Evolutionary conservation across 805 yeast genomes (phyloP).

Genomic region (Wickerhamomyces hampshirensis): DNA sequence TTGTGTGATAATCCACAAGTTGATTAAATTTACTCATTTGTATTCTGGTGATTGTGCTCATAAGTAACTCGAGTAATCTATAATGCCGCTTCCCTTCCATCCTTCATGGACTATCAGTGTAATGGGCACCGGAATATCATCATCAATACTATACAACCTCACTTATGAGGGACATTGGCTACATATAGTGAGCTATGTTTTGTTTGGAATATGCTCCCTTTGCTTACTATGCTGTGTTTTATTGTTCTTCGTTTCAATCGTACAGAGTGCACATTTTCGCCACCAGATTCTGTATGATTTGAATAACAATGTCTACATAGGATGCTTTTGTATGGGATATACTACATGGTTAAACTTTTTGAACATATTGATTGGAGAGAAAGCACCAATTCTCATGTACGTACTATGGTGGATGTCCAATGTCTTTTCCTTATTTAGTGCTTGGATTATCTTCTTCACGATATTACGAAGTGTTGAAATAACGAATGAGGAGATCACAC

Average conservation of each 20-base stretch:
- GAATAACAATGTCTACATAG: constrained; percentile 57
- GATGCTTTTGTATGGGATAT: constrained; percentile 78
- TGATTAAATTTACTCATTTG: too few species aligned
- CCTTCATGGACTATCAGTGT: constrained; percentile 66
- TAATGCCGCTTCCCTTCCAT: constrained; percentile 23
- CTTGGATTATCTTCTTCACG: constrained; percentile 53
- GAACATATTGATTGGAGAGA: constrained; percentile 36
- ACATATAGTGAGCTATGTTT: constrained; percentile 48
- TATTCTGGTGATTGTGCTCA: too few species aligned
- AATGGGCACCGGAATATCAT: constrained; percentile 85
- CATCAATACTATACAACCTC: constrained; percentile 55
- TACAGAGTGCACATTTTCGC: constrained; percentile 26
- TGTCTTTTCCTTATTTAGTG: constrained; percentile 46
- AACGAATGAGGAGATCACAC: constrained; percentile 40
- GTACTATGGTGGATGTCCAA: constrained; percentile 74
- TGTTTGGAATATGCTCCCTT: constrained; percentile 55
- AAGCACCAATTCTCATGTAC: constrained; percentile 41
- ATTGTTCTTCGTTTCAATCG: constrained; percentile 36
- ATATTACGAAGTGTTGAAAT: constrained; percentile 29
- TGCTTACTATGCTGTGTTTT: constrained; percentile 40
- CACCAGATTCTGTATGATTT: constrained; percentile 28
- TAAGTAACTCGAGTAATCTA: background rate
- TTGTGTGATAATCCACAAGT: too few species aligned
- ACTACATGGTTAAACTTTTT: constrained; percentile 60
- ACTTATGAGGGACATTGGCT: constrained; percentile 65